A percentile compares a stretch with the other conserved stretches of the same genome.
phyloP scores from a whole-genome alignment of 129 eudicot species.

The Silybum marianum region DNA sequence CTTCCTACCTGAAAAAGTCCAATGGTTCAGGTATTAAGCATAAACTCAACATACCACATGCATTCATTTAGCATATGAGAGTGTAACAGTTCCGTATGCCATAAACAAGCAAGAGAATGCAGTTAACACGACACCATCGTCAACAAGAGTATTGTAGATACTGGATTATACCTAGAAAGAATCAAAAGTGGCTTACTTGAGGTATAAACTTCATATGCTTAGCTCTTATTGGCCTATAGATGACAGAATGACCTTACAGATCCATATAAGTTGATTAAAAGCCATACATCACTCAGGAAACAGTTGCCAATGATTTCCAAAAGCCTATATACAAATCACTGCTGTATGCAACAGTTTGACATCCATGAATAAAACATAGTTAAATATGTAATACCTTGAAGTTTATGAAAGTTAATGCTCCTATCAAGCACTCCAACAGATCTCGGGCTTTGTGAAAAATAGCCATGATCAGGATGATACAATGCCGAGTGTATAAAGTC shows the following conservation, averaged over 20 bases:
- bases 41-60: background rate
- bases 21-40: slow-evolving; percentile 7
- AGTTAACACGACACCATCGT: slow-evolving; percentile 4
- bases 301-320: background rate
- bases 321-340: background rate
- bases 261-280: background rate
- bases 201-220: background rate
- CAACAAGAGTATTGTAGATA: background rate
- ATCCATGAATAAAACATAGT: background rate
- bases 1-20: slow-evolving; percentile 68
- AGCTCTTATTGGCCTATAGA: background rate
- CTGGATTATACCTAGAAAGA: background rate
- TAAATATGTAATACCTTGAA: slow-evolving; percentile 49
- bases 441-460: slow-evolving; percentile 73
- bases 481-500: slow-evolving; percentile 91
- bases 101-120: background rate
- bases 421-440: slow-evolving; percentile 92
- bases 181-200: background rate
- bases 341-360: background rate
- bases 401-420: slow-evolving; percentile 71
- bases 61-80: background rate
- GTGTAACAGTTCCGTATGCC: background rate
- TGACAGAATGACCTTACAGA: slow-evolving; percentile 1
- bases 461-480: slow-evolving; percentile 82
- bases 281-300: background rate